Evolutionary conservation across 192 early-diverging fungal species (phyloP), one percentile per base, ranked within the genome.

Genomic region (Coemansia sp.): DNA sequence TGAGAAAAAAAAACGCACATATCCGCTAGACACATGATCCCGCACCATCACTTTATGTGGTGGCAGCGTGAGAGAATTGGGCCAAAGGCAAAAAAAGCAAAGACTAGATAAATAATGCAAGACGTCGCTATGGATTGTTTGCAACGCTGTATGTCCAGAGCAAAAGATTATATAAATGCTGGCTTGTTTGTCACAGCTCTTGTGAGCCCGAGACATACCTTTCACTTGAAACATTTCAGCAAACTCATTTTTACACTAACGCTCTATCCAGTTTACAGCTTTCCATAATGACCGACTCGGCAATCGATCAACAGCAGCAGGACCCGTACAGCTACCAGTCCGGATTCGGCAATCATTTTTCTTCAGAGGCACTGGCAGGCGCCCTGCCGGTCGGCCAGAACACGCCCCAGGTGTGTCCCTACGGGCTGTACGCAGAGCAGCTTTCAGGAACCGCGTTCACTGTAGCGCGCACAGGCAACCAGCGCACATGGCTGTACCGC

Each of bases 361-460:
- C 87, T 38, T 88, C 90, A 14, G 94, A 95, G 80, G 92, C 93
- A 6, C 83, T 96, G 6, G 65, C 76, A 30, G 90, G 86, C 48
- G 89, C 94, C 33, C 89, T 98, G 17, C 96, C 96, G 6, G 86
- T 88, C 30, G 92, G 86, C 58, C 94, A 94, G 61, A 98, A 98
- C 85, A 89, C 92, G 12, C 96, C 96, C 12, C 96, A 96, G 75
- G 82, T 87, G 48, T 92, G 89, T 65, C 90, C 94, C 22, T 96
- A 93, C 66, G 89, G 89, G 12, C 85, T 96, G 52, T 96, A 96
- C 64, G 93, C 96, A 28, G 96, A 98, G 82, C 95, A 96, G 73
- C 83, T 95, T n/a, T 94, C 90, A 45, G 94, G 90, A 66, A 92
- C 91, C 5, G 95, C 93, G 16, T 97, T 97, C 72, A 95, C 95